phyloP scores from a whole-genome alignment of 2,329 filamentous ascomycete species.

The Penicillium janthinellum region DNA sequence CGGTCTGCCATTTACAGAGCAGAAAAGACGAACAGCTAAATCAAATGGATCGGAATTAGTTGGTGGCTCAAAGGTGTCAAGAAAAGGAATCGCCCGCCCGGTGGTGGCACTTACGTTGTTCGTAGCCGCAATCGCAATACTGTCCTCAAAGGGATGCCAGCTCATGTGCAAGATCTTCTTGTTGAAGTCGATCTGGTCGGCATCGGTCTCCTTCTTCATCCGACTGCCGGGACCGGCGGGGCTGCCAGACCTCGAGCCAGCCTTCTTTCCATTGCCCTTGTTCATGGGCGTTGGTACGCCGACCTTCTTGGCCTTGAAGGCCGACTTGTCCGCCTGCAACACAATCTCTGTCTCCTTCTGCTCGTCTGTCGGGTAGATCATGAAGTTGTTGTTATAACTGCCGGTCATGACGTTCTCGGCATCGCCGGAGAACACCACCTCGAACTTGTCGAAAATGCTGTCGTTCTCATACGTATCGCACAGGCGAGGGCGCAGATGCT shows the following conservation, averaged over 20 bases:
- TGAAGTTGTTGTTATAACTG: constrained; percentile 99
- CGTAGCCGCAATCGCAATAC: constrained; percentile 97
- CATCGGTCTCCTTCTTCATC: constrained; percentile 99
- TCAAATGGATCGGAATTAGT: neutral
- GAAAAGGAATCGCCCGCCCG: neutral
- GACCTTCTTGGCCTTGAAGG: constrained; percentile 99
- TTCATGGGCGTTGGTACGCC: constrained; percentile 98
- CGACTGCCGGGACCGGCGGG: constrained; percentile 85
- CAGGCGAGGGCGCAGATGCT: constrained; percentile 87
- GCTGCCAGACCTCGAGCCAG: constrained; percentile 82
- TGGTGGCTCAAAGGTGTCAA: constrained; percentile 18
- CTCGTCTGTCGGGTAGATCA: constrained; percentile 98
- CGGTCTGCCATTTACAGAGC: constrained; percentile 57
- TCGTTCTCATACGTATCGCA: constrained; percentile 99
- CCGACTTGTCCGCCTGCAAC: constrained; percentile 95
- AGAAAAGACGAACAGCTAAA: constrained; percentile 75
- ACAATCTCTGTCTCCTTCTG: constrained; percentile 97
- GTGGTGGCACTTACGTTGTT: constrained; percentile 79
- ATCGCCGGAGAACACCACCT: constrained; percentile 97
- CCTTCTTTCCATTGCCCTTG: constrained; percentile 77
- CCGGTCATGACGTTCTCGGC: constrained; percentile 99
- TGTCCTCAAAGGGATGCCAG: constrained; percentile 99
- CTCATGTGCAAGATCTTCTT: constrained; percentile 99
- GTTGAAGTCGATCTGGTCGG: constrained; percentile 99
- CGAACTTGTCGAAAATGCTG: constrained; percentile 99